Conservation (phyloP, 805 yeast species). For the Wickerhamiella qilinensis region DNA sequence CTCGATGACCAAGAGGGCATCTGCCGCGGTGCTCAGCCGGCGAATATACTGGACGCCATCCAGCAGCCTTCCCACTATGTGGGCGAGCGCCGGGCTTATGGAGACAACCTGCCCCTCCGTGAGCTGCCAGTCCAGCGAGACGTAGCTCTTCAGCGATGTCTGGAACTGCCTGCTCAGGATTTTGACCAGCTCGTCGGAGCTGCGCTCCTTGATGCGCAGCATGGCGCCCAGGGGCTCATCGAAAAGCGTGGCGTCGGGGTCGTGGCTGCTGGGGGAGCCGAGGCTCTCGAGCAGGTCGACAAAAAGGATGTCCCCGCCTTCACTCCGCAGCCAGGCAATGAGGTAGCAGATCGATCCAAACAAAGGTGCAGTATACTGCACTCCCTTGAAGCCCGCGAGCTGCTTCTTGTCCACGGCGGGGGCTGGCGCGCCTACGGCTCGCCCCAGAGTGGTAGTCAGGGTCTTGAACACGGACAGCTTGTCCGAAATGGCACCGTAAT, state of each 20-base stretch:
- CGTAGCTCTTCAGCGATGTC: constrained; percentile 3
- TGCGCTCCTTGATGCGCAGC: constrained; percentile 4
- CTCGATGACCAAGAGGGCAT: constrained; percentile 17
- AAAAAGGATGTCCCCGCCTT: background rate
- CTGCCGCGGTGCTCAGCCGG: constrained; percentile 20
- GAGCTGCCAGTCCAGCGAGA: constrained; percentile 8
- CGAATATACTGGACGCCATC: constrained; percentile 17
- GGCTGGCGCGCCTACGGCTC: constrained; percentile 23
- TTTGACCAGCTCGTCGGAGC: constrained; percentile 4
- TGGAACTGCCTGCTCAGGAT: constrained; percentile 6
- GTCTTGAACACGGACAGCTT: constrained; percentile 7
- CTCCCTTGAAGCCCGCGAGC: constrained; percentile 26
- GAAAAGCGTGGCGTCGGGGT: background rate
- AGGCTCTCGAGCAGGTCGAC: background rate
- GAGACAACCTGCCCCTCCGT: too few species aligned
- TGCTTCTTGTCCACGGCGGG: constrained; percentile 18
- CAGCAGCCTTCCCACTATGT: constrained; percentile 7
- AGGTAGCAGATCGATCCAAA: background rate
- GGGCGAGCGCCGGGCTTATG: background rate
- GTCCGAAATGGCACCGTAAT: constrained; percentile 25
- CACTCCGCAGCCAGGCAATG: background rate
- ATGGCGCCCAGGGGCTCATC: constrained; percentile 1
- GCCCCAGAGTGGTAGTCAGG: constrained; percentile 21
- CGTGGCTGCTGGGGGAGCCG: background rate
- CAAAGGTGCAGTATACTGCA: constrained; percentile 2